A percentile compares a stretch with the other conserved stretches of the same genome.
Evolutionary conservation across 2,329 filamentous ascomycete species (phyloP).

Genomic region (Aspergillus sp.): DNA sequence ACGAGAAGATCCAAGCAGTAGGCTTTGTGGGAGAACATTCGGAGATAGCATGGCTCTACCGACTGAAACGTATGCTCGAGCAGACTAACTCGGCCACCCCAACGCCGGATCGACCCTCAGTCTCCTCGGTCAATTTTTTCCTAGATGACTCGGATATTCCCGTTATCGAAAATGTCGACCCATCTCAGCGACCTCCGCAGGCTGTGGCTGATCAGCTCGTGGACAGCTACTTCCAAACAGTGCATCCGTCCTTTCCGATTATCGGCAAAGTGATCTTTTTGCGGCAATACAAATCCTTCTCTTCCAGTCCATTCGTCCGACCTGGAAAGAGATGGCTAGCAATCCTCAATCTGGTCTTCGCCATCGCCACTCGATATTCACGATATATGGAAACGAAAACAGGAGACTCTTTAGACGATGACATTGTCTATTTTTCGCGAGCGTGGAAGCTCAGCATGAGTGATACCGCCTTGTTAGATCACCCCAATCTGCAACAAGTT

Average conservation of each 20-base stretch:
- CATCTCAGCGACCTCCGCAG: constrained; percentile 35
- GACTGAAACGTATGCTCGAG: constrained; percentile 38
- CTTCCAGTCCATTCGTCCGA: constrained; percentile 27
- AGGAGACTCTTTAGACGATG: constrained; percentile 31
- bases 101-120: constrained; percentile 22
- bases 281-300: constrained; percentile 39
- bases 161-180: constrained; percentile 34
- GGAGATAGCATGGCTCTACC: constrained; percentile 45
- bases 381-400: constrained; percentile 28
- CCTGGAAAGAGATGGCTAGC: constrained; percentile 43
- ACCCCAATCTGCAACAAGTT: constrained; percentile 44
- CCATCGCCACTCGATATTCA: constrained; percentile 40
- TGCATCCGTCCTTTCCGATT: constrained; percentile 44
- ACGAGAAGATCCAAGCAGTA: constrained; percentile 36
- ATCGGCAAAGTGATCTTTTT: constrained; percentile 41
- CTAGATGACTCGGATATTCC: constrained; percentile 39
- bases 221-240: constrained; percentile 37
- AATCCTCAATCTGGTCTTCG: constrained; percentile 46
- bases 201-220: constrained; percentile 40
- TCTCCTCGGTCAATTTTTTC: constrained; percentile 38
- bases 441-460: constrained; percentile 42
- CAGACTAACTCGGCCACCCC: constrained; percentile 18
- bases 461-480: constrained; percentile 34
- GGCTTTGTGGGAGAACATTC: constrained; percentile 48
- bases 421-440: constrained; percentile 42